Base-by-base conservation (phyloP, 2,329 filamentous ascomycete species). In the Cercospora brassicicola region DNA sequence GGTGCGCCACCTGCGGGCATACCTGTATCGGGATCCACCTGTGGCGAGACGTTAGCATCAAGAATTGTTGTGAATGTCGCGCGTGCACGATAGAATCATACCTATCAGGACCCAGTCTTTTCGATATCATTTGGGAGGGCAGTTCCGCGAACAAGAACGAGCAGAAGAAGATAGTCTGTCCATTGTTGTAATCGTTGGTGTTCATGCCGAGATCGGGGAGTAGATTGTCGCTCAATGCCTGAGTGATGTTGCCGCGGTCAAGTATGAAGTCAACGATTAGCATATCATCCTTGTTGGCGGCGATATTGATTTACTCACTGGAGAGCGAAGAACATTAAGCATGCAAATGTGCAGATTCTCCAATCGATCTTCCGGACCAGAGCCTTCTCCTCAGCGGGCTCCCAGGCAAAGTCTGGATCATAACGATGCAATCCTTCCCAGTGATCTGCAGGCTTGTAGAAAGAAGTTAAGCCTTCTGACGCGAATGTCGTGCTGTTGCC, bases 91-190 rank as follows among this genome's bases (percentile, higher is more conserved):
- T 53, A 7, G 2, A 23, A 53, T 79, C 36, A 39, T 39, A 39
- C 36, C 36, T 39, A 8, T 39, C 36, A 39, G 36, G 36, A n/a
- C 36, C 36, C 36, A 39, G 36, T 2, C 36, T 79, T 69, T 84
- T 84, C 56, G 80, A 82, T 10, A 84, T 78, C n/a, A 79, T 70
- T 65, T 77, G 77, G 18, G 77, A 78, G 0, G 79, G 79, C 20
- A 80, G 60, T 61, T 80, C 79, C 4, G 79, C 78, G 57, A 77
- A 73, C 13, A 96, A 92, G 81, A 96, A 96, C 79, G 92, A 93
- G 26, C 87, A 85, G 79, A 91, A 94, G 83, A 96, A 96, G 9
- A 91, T 82, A 0, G 80, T 39, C 13, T 39, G 36, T 7, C 36
- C 13, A 39, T 39, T 39, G 13, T 39, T 39, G 36, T 39, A 39